Base-by-base conservation (phyloP, 2,329 filamentous ascomycete species). In the Diaporthe australafricana region DNA sequence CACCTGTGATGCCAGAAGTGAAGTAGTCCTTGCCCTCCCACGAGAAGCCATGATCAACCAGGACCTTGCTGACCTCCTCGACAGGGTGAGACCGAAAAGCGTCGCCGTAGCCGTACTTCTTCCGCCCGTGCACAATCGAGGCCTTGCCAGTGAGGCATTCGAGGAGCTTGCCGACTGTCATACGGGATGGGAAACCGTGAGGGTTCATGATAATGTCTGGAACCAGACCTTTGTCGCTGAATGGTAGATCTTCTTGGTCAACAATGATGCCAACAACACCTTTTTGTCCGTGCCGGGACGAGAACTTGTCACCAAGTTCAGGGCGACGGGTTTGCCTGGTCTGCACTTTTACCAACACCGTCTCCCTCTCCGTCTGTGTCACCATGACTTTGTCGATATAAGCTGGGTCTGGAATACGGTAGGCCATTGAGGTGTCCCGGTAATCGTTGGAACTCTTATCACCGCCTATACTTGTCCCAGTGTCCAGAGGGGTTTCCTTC, bases 181-280 rank as follows among this genome's bases (percentile, higher is more conserved):
- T 99, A 82, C 96, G 96, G 40, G 96, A 98, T 1, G 96, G 96
- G 88, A 99, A 99, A 91, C 96, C 96, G 84, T 99, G 96, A 0
- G 97, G 96, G 86, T 99, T 99, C 96, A 99, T 99, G 89, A 99
- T 99, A 76, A 99, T 98, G 82, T 99, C 96, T 0, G 96, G 96
- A n/a, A 91, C 92, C 76, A 99, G 90, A 2, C 96, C 97, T 67
- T 88, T 86, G 82, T 99, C 96, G 45, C 93, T 93, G 84, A 99
- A 99, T 0, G 96, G 96, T 91, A 99, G 93, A 80, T 99, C 96
- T 79, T 96, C 95, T 83, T 98, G 96, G 74, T 98, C 94, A 22
- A 96, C 95, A 72, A 99, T 98, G 77, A 98, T 96, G 70, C 96
- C 96, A 1, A 97, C 95, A 25, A 98, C 96, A 85, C 96, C 96